Conservation (phyloP, 1,139 yeast species). For the Yamadazyma sp. region DNA sequence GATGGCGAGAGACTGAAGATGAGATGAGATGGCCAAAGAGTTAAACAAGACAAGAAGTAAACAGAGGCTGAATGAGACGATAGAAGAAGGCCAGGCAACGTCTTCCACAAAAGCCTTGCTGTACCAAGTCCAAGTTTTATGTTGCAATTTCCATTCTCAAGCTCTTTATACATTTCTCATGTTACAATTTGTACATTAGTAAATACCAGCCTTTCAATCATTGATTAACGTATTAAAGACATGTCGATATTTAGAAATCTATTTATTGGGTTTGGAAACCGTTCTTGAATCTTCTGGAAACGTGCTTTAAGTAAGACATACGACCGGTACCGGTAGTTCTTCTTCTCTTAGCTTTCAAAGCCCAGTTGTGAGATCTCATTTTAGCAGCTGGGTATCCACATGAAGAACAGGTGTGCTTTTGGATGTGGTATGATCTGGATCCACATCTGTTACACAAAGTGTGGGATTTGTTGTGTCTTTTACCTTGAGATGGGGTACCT, state of each 20-base stretch:
- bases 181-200: no score
- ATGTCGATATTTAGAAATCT: conserved; percentile 4
- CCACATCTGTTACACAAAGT: conserved; percentile 99
- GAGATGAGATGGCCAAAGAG: no score
- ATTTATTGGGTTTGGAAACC: conserved; percentile 76
- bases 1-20: no score
- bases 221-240: conserved; percentile 8
- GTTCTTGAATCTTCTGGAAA: conserved; percentile 97
- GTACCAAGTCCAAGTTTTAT: background rate
- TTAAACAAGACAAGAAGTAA: no score
- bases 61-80: no score
- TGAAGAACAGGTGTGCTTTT: conserved; percentile 97
- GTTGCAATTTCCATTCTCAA: no score
- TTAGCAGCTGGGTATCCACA: conserved; percentile 99
- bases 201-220: no score
- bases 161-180: no score
- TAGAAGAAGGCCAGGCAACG: no score
- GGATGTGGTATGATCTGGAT: conserved; percentile 97
- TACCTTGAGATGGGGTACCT: conserved; percentile 99
- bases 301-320: conserved; percentile 96
- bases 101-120: no score
- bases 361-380: conserved; percentile 99
- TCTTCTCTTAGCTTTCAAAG: conserved; percentile 98
- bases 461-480: conserved; percentile 99
- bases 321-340: conserved; percentile 99